phyloP scores from a whole-genome alignment of 2,329 filamentous ascomycete species.

The Onygenales sp. region DNA sequence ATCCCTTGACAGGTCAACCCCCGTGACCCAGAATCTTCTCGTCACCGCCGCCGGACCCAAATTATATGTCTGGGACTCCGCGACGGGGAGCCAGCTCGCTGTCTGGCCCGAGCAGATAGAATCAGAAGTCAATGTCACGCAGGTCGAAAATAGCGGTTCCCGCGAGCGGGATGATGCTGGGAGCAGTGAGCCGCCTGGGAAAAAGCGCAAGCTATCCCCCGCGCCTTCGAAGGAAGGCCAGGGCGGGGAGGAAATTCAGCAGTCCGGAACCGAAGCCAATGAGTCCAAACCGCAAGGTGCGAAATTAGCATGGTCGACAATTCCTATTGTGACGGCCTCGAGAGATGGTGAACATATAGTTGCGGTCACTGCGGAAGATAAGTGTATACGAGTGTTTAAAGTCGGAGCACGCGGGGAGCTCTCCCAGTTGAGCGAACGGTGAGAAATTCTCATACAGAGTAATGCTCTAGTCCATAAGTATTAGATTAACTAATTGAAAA shows the following conservation, averaged over 20 bases:
- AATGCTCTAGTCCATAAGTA: background rate
- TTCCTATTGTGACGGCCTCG: conserved; percentile 60
- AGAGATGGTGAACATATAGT: conserved; percentile 58
- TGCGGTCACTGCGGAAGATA: conserved; percentile 82
- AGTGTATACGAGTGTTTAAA: conserved; percentile 74
- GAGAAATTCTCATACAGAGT: conserved; percentile 14
- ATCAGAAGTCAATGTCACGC: background rate
- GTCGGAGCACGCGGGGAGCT: conserved; percentile 54
- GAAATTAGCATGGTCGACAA: conserved; percentile 41
- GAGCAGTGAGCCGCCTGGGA: conserved; percentile 31
- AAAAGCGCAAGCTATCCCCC: conserved; percentile 34
- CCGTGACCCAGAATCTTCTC: conserved; percentile 40
- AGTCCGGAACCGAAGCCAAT: conserved; percentile 7
- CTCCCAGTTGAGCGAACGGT: conserved; percentile 63
- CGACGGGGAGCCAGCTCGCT: conserved; percentile 49
- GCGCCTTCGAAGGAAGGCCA: conserved; percentile 13
- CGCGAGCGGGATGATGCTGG: conserved; percentile 7
- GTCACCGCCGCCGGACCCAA: conserved; percentile 65
- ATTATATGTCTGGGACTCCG: conserved; percentile 57
- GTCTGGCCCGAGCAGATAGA: conserved; percentile 42
- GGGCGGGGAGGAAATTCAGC: conserved; percentile 15
- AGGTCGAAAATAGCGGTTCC: background rate
- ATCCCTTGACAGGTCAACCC: conserved; percentile 20
- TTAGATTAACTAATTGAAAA: background rate
- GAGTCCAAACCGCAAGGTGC: conserved; percentile 7